Percentiles rank a stretch among this genome's conserved stretches.
phyloP scores from a whole-genome alignment of 148 eudicot genomes.

The Arbutus unedo region DNA sequence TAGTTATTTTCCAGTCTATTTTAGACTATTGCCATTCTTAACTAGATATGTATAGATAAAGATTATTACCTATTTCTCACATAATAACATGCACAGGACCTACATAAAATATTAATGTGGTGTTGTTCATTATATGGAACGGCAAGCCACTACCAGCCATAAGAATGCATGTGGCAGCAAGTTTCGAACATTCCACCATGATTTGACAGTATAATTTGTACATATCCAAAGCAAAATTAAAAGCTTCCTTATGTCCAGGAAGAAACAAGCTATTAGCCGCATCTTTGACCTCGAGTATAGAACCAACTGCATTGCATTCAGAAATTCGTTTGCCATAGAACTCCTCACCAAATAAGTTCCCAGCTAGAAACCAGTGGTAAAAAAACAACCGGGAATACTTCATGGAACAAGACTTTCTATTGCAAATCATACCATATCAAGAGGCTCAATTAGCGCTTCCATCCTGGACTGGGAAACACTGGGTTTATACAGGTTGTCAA shows the following conservation, averaged over 20 bases:
- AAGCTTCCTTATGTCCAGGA: neutral
- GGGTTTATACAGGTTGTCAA: slow-evolving; percentile 84
- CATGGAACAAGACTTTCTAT: neutral
- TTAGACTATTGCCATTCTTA: neutral
- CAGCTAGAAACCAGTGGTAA: slow-evolving; percentile 1
- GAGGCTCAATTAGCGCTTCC: slow-evolving; percentile 80
- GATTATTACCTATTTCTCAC: neutral
- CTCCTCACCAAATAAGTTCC: neutral
- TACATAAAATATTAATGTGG: neutral
- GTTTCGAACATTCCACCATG: slow-evolving; percentile 1
- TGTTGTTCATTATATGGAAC: neutral
- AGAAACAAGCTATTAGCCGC: slow-evolving; percentile 2
- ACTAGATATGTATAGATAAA: neutral
- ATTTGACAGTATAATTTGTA: neutral
- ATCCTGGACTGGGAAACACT: slow-evolving; percentile 81
- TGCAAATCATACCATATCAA: slow-evolving; percentile 67
- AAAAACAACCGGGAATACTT: neutral
- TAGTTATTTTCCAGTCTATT: neutral
- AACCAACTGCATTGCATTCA: neutral
- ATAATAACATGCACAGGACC: neutral
- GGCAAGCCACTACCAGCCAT: neutral
- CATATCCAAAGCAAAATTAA: neutral
- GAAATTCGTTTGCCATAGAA: neutral
- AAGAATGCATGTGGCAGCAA: slow-evolving; percentile 2
- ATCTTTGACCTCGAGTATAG: neutral